phyloP scores from a whole-genome alignment of 1,284 basidiomycete species.

The Papiliotrema terrestris region DNA sequence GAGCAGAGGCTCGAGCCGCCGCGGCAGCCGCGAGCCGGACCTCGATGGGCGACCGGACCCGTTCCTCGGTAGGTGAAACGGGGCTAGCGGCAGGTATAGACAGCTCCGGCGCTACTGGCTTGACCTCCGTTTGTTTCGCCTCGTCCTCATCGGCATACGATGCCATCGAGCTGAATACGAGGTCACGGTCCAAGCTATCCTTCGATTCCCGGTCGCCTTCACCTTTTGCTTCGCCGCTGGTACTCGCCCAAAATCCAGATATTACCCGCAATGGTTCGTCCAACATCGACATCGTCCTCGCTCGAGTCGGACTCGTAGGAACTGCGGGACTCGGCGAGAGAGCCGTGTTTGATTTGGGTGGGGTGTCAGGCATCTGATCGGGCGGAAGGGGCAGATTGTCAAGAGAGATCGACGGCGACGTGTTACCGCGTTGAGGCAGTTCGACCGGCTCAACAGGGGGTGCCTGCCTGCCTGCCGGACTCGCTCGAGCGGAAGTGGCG shows the following conservation, averaged over 20 bases:
- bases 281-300: conserved; percentile 10
- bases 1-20: neutral
- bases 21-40: neutral
- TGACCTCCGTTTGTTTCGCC: neutral
- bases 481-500: too few species aligned
- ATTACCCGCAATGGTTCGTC: conserved; percentile 34
- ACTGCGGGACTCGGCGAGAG: neutral
- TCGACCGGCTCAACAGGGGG: conserved; percentile 17
- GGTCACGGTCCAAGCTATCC: conserved; percentile 19
- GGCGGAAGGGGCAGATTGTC: conserved; percentile 36
- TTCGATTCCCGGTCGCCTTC: neutral
- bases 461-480: neutral
- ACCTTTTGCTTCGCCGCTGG: neutral
- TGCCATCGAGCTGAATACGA: conserved; percentile 21
- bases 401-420: conserved; percentile 1
- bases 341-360: conserved; percentile 2
- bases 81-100: too few species aligned
- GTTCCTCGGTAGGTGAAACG: neutral
- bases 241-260: conserved; percentile 24
- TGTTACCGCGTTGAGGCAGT: conserved; percentile 14
- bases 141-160: neutral
- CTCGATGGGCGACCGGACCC: neutral
- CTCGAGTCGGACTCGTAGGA: neutral
- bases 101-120: neutral
- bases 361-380: conserved; percentile 35